Conservation (phyloP, 1,139 yeast genomes). For the Magnusiomyces ingens region DNA sequence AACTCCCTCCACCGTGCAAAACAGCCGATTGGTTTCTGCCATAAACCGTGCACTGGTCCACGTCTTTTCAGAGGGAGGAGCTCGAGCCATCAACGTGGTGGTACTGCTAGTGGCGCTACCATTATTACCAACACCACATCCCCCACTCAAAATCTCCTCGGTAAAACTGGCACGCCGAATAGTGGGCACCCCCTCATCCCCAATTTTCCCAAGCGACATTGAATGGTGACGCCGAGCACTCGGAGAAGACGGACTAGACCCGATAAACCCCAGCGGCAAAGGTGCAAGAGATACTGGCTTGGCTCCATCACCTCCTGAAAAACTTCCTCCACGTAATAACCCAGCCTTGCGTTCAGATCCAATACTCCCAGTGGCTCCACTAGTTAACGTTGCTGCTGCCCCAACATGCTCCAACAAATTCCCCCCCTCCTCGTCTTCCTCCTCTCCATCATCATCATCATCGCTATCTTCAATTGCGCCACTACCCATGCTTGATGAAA, state of each 20-base stretch:
- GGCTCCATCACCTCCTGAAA: background rate
- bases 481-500: background rate
- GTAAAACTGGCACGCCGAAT: too few relatives aligned
- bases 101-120: background rate
- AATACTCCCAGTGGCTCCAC: background rate
- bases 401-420: background rate
- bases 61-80: background rate
- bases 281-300: too few relatives aligned
- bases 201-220: too few relatives aligned
- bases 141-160: too few relatives aligned
- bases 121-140: background rate
- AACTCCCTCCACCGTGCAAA: background rate
- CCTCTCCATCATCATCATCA: background rate
- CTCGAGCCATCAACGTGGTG: background rate
- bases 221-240: too few relatives aligned
- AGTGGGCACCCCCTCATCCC: too few relatives aligned
- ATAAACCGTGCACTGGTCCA: constrained; percentile 1
- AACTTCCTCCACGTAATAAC: background rate
- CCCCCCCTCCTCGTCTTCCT: background rate
- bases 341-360: constrained; percentile 1
- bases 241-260: too few relatives aligned
- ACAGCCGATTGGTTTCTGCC: background rate
- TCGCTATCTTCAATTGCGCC: background rate
- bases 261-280: too few relatives aligned
- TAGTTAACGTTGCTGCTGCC: background rate